Percentiles rank a stretch among this genome's conserved stretches.
These are phyloP conservation scores for Gamsiella multidivaricata DNA, from an alignment of 192 early-diverging fungal species.

Conservation along the genomic window DNA sequence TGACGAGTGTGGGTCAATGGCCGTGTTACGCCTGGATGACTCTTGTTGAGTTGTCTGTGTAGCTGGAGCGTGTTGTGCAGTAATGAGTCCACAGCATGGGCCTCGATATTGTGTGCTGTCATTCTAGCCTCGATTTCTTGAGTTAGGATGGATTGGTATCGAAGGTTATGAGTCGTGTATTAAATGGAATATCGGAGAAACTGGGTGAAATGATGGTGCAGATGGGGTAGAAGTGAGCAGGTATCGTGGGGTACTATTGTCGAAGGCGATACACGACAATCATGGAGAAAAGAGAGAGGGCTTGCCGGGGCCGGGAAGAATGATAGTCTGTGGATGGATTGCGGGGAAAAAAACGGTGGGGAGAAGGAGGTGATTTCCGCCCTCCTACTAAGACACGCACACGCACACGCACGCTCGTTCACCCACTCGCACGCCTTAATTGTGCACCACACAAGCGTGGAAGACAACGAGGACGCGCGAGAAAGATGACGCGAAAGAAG, in stretches of 20 bases:
- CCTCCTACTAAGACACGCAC: too few species aligned
- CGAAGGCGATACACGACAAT: not conserved
- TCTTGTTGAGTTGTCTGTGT: slow-evolving; percentile 21
- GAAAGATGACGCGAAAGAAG: not conserved
- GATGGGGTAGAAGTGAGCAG: too few species aligned
- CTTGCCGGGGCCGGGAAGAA: too few species aligned
- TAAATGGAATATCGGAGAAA: not conserved
- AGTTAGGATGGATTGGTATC: too few species aligned
- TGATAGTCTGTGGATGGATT: not conserved
- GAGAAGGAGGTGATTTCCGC: not conserved
- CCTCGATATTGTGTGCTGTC: slow-evolving; percentile 13
- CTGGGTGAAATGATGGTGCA: too few species aligned
- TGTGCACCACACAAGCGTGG: too few species aligned
- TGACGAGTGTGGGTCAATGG: not conserved
- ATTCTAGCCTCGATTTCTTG: too few species aligned
- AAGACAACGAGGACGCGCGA: not conserved
- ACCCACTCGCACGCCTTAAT: too few species aligned
- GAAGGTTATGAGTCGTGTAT: not conserved
- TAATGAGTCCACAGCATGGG: slow-evolving; percentile 6
- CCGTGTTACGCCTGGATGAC: slow-evolving; percentile 13
- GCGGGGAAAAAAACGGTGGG: not conserved
- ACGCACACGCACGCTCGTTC: too few species aligned
- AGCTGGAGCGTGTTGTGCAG: slow-evolving; percentile 23
- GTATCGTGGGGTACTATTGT: not conserved
- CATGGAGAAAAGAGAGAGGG: not conserved